Conservation (phyloP, 306 rosid species). For the Castanea sativa region DNA sequence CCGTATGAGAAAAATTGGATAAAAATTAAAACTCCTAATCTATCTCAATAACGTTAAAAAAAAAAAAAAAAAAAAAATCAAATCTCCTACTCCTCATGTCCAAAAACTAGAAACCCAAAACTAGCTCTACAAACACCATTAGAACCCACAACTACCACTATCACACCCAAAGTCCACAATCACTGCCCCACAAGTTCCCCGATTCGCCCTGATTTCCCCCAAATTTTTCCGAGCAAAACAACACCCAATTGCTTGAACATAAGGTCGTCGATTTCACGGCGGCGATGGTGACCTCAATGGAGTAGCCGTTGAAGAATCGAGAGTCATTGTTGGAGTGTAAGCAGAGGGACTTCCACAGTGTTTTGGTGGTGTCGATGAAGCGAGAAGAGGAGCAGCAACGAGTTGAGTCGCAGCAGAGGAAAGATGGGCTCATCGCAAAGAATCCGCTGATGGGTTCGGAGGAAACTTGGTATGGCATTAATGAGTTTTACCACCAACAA, state of each 20-base stretch:
- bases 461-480: conserved; percentile 61
- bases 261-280: conserved; percentile 41
- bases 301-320: conserved; percentile 78
- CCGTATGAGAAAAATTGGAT: too few species aligned
- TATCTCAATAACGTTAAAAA: too few species aligned
- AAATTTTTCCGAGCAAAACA: not conserved
- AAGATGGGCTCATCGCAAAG: conserved; percentile 94
- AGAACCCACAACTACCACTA: too few species aligned
- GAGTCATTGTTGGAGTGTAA: conserved; percentile 77
- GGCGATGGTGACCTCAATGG: conserved; percentile 42
- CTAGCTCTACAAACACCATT: too few species aligned
- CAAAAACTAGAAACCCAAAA: too few species aligned
- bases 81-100: too few species aligned
- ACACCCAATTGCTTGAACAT: not conserved
- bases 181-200: too few species aligned
- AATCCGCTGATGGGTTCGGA: conserved; percentile 72
- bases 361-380: conserved; percentile 65
- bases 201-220: conserved; percentile 18
- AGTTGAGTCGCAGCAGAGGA: conserved; percentile 84
- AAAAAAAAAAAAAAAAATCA: too few species aligned
- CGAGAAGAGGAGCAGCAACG: conserved; percentile 91
- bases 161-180: too few species aligned
- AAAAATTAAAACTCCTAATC: too few species aligned
- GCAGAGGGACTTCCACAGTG: conserved; percentile 67
- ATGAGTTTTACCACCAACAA: conserved; percentile 19